These are phyloP conservation scores for Elaeagnus macrophylla DNA, from an alignment of 306 rosid genomes.

Conservation along the genomic window DNA sequence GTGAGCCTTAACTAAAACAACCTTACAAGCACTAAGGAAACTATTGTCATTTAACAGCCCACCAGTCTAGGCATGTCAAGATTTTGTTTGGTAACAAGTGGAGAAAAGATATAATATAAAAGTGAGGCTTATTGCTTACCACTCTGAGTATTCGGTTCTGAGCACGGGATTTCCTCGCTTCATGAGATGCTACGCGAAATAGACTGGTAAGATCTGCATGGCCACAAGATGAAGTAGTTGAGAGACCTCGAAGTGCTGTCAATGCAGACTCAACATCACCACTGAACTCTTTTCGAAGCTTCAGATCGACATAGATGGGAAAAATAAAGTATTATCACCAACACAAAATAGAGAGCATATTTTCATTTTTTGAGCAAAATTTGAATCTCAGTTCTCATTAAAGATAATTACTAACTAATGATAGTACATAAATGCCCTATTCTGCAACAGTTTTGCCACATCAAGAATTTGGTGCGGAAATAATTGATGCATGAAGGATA, in stretches of 20 bases:
- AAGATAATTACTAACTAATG: too few species aligned
- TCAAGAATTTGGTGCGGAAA: neutral
- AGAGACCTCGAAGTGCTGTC: slow-evolving; percentile 48
- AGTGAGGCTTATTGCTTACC: slow-evolving; percentile 31
- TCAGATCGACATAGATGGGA: slow-evolving; percentile 2
- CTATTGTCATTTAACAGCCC: neutral
- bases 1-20: slow-evolving; percentile 17
- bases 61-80: neutral
- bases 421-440: neutral
- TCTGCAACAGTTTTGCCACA: neutral
- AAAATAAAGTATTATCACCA: neutral
- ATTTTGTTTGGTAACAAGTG: slow-evolving; percentile 1
- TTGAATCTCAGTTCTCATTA: neutral
- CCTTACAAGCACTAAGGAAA: neutral
- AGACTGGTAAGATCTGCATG: slow-evolving; percentile 78
- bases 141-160: slow-evolving; percentile 73
- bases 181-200: slow-evolving; percentile 67
- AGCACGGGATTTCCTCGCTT: slow-evolving; percentile 66
- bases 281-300: slow-evolving; percentile 79
- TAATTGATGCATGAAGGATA: too few species aligned
- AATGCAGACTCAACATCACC: slow-evolving; percentile 56
- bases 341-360: neutral
- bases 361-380: neutral
- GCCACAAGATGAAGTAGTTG: slow-evolving; percentile 42
- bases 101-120: slow-evolving; percentile 4